Conservation (phyloP, 2,329 filamentous ascomycete species). For the Zymoseptoria crescenta region DNA sequence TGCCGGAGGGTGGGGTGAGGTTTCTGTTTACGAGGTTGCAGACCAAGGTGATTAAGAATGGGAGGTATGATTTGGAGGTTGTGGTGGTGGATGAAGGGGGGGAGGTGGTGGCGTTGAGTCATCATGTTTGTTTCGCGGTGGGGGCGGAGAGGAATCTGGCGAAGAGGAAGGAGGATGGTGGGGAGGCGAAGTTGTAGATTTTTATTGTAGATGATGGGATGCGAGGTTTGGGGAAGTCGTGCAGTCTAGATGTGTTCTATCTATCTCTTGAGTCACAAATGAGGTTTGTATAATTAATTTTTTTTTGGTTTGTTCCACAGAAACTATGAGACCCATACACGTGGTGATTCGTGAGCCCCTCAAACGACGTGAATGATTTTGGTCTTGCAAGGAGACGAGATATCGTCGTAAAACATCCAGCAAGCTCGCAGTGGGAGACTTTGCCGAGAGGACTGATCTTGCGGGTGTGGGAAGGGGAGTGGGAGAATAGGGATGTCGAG, state of each 20-base stretch:
- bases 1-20: constrained; percentile 61
- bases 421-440: constrained; percentile 16
- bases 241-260: too few relatives aligned
- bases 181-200: constrained; percentile 17
- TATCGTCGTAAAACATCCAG: constrained; percentile 19
- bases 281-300: background rate
- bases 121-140: constrained; percentile 60
- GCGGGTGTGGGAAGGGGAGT: constrained; percentile 5
- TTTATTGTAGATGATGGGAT: background rate
- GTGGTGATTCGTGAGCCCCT: constrained; percentile 23
- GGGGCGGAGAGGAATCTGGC: constrained; percentile 57
- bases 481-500: background rate
- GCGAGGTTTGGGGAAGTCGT: background rate
- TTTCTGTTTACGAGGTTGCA: constrained; percentile 62
- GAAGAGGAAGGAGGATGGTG: constrained; percentile 34
- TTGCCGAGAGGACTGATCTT: constrained; percentile 33
- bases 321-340: constrained; percentile 27
- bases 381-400: constrained; percentile 24
- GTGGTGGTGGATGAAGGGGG: constrained; percentile 56
- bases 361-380: constrained; percentile 24
- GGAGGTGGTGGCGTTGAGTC: constrained; percentile 59
- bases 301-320: constrained; percentile 17
- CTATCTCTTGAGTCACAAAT: too few relatives aligned
- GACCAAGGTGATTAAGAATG: constrained; percentile 61
- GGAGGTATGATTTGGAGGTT: constrained; percentile 67